Evolutionary conservation across 192 early-diverging fungal species (phyloP).

Genomic region (Lobosporangium transversale): DNA sequence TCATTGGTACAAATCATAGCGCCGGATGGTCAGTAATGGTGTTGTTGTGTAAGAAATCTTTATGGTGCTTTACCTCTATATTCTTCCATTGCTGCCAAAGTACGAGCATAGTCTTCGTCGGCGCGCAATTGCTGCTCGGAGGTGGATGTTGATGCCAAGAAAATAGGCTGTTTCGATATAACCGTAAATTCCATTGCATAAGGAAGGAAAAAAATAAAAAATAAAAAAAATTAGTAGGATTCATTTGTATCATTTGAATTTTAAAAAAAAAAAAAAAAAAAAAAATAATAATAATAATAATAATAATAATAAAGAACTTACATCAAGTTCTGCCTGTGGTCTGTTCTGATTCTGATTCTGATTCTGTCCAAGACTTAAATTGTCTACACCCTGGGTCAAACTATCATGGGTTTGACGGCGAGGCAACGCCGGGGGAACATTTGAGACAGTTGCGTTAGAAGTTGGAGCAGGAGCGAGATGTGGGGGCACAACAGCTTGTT

Average conservation of each 20-base stretch:
- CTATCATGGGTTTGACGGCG: slow-evolving; percentile 21
- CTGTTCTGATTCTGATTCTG: slow-evolving; percentile 10
- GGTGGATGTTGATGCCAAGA: slow-evolving; percentile 56
- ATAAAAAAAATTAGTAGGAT: background rate
- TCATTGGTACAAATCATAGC: too few relatives aligned
- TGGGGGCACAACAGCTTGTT: slow-evolving; percentile 5
- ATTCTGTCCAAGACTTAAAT: slow-evolving; percentile 27
- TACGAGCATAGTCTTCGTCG: slow-evolving; percentile 65
- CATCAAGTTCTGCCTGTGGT: slow-evolving; percentile 51
- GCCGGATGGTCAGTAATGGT: too few relatives aligned
- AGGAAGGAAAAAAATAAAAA: background rate
- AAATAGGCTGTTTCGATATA: slow-evolving; percentile 26
- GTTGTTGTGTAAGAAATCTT: too few relatives aligned
- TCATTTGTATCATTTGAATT: slow-evolving; percentile 6
- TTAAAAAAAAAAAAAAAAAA: background rate
- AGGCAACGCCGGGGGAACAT: slow-evolving; percentile 45
- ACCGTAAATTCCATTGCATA: too few relatives aligned
- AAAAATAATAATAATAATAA: too few relatives aligned
- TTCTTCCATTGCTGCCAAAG: slow-evolving; percentile 61
- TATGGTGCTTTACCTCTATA: slow-evolving; percentile 44
- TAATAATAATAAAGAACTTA: slow-evolving; percentile 11
- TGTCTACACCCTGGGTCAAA: slow-evolving; percentile 13
- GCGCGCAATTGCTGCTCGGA: slow-evolving; percentile 61
- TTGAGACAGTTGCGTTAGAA: background rate
- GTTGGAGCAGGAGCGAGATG: background rate